These are phyloP conservation scores for Albatrellus ellisii DNA, from an alignment of 768 basidiomycete species.

Conservation along the genomic window DNA sequence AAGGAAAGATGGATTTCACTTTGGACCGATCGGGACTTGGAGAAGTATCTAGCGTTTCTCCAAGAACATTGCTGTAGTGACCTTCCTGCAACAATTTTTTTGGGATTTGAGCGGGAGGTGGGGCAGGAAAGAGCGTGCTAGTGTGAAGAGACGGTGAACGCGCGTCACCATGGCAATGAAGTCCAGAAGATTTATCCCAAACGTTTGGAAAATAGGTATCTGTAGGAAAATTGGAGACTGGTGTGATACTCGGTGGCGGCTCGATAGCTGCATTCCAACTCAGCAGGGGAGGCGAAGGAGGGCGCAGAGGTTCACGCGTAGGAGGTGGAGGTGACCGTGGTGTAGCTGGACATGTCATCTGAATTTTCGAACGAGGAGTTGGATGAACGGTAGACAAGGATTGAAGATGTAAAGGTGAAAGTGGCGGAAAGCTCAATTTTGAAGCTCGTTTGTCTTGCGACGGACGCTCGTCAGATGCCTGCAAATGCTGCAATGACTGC, in stretches of 20 bases:
- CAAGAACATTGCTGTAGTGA: conserved; percentile 53
- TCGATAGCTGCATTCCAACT: conserved; percentile 75
- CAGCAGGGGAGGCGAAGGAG: conserved; percentile 48
- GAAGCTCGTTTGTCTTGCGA: too few relatives aligned
- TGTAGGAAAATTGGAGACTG: conserved; percentile 48
- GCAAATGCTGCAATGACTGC: too few relatives aligned
- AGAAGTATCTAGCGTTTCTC: conserved; percentile 30
- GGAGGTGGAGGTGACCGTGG: conserved; percentile 16
- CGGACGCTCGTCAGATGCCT: too few relatives aligned
- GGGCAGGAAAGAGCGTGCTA: conserved; percentile 43
- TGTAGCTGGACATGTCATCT: conserved; percentile 9
- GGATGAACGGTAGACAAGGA: too few relatives aligned
- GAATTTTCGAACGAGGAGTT: too few relatives aligned
- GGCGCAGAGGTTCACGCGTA: conserved; percentile 25
- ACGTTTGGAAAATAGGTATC: conserved; percentile 73
- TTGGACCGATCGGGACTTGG: conserved; percentile 54
- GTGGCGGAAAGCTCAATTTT: too few relatives aligned
- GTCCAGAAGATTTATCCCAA: conserved; percentile 62
- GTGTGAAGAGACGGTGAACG: conserved; percentile 11
- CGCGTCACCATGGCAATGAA: conserved; percentile 22
- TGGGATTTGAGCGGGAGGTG: conserved; percentile 49
- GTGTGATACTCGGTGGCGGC: conserved; percentile 57
- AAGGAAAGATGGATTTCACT: conserved; percentile 82
- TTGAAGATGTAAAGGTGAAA: too few relatives aligned
- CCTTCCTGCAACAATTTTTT: conserved; percentile 56